Conservation (phyloP, 2,329 filamentous ascomycete genomes). For the Penicillium sp. region DNA sequence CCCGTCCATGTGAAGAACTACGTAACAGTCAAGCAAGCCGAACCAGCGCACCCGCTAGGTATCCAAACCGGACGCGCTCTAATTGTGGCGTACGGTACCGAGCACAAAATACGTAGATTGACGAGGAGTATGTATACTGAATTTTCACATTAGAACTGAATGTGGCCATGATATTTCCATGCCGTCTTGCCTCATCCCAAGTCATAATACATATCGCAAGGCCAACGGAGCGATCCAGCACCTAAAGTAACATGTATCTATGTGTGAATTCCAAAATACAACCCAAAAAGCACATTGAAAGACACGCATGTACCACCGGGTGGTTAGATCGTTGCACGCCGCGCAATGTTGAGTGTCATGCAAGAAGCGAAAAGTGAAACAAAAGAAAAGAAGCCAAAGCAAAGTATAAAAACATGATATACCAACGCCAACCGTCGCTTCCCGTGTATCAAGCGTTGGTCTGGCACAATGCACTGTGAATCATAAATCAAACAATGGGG, state of each 20-base stretch:
- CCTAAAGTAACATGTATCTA: neutral
- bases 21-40: slow-evolving; percentile 29
- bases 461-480: slow-evolving; percentile 6
- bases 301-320: neutral
- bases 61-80: slow-evolving; percentile 28
- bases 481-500: slow-evolving; percentile 2
- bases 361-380: neutral
- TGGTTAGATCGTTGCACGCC: neutral
- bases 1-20: slow-evolving; percentile 20
- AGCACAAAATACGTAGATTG: neutral
- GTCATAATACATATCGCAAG: neutral
- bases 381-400: neutral
- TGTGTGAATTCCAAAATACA: neutral
- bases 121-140: neutral
- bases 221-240: neutral
- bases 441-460: slow-evolving; percentile 16
- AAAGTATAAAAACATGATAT: neutral
- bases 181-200: neutral
- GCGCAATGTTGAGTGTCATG: neutral
- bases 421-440: slow-evolving; percentile 13
- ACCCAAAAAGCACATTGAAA: neutral
- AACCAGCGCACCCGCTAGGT: slow-evolving; percentile 28
- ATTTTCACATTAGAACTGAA: neutral
- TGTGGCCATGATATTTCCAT: neutral
- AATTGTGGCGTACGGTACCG: slow-evolving; percentile 30